A percentile compares a stretch with the other conserved stretches of the same genome.
Evolutionary conservation across 139 green algal genomes (phyloP).

Genomic region (Chlorella ohadii): DNA sequence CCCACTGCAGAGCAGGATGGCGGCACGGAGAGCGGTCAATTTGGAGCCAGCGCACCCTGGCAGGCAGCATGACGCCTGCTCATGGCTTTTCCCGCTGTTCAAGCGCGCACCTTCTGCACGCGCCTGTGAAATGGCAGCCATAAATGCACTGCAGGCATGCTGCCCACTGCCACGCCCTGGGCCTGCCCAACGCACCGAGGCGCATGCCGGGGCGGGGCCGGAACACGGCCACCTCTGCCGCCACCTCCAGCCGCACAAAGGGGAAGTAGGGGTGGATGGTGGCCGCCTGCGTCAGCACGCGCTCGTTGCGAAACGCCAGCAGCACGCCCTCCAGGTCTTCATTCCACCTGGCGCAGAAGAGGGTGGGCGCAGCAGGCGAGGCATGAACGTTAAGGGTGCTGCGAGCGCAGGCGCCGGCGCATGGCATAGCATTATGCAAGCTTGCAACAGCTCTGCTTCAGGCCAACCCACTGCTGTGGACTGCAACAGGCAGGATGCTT

Average conservation of each 20-base stretch:
- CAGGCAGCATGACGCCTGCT: too few relatives aligned
- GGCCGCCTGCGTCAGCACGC: conserved; percentile 42
- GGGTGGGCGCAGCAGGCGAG: too few relatives aligned
- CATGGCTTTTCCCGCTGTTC: too few relatives aligned
- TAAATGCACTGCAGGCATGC: too few relatives aligned
- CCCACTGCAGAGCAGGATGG: conserved; percentile 50
- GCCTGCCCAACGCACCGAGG: conserved; percentile 47
- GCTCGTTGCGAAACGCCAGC: conserved; percentile 51
- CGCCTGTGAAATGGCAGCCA: too few relatives aligned
- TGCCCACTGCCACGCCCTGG: too few relatives aligned
- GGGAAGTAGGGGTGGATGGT: conserved; percentile 70
- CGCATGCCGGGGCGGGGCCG: conserved; percentile 39
- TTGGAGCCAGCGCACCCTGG: too few relatives aligned
- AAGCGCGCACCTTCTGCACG: too few relatives aligned
- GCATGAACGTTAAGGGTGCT: too few relatives aligned
- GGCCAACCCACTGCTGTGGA: too few relatives aligned
- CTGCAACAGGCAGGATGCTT: too few relatives aligned
- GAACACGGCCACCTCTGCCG: conserved; percentile 57
- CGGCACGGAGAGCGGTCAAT: too few relatives aligned
- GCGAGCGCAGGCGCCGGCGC: background rate
- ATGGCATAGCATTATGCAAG: background rate
- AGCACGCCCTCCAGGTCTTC: conserved; percentile 61
- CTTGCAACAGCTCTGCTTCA: background rate
- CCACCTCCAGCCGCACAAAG: conserved; percentile 56
- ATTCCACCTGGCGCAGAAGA: conserved; percentile 52